Evolutionary conservation across 768 basidiomycete species (phyloP), one percentile per base, ranked within the genome.

Genomic region (Lentinula raphanica): DNA sequence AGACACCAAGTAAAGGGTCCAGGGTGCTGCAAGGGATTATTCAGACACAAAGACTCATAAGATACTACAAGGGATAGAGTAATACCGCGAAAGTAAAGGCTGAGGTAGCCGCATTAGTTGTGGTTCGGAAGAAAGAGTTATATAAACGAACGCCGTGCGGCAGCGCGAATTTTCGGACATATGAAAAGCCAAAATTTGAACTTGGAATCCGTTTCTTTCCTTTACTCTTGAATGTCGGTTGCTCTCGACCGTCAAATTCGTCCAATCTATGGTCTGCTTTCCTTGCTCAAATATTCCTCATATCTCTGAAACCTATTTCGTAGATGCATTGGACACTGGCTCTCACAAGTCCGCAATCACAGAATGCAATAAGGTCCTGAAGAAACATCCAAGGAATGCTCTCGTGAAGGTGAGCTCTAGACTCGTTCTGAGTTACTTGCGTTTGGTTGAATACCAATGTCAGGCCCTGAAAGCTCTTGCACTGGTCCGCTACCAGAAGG

Each of bases 301-400:
- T 62, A 35, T 36, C n/a, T 35, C 42, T 25, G 5, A 53, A 60
- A 58, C 27, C 31, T 36, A 51, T 19, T 3, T 59, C 50, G 3
- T 68, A 94, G 92, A 94, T 79, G 86, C 92, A 46, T 77, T 94
- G 62, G 92, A 94, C 74, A 89, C 84, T 45, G 87, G 88, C 48
- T 90, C 90, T 13, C 90, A 89, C 76, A 94, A 94, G 75, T 85
- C 88, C 38, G 92, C 92, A 19, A 80, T 94, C 56, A 84, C 91
- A 39, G 79, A 85, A 7, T 92, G 91, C 74, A 93, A 92, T 71
- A 94, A 94, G 72, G 70, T 94, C 28, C 80, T 94, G 63, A 94
- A 92, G 72, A 94, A 92, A 74, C 82, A 91, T 64, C 87, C 89
- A 27, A 84, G 80, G 68, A 88, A 83, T 69, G 76, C 81, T 42